Evolutionary conservation across 352 stramenopile species (phyloP).

Genomic region (Globisporangium cederbergense): DNA sequence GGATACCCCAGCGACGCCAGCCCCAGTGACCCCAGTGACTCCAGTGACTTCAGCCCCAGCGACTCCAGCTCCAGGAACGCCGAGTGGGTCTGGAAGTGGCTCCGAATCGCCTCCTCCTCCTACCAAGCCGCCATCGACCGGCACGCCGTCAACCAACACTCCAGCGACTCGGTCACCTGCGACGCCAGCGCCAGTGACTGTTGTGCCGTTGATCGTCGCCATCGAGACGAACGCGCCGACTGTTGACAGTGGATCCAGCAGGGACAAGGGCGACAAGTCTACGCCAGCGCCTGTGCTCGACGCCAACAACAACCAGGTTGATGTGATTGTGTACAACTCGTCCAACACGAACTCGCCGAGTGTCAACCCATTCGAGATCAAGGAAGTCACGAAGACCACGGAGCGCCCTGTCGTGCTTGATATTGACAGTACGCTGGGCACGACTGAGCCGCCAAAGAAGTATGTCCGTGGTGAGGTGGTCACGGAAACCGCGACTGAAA

Average conservation of each 20-base stretch:
- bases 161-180: slow-evolving; percentile 14
- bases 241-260: slow-evolving; percentile 12
- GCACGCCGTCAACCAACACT: neutral
- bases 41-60: slow-evolving; percentile 9
- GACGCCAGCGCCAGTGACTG: slow-evolving; percentile 26
- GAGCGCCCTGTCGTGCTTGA: slow-evolving; percentile 48
- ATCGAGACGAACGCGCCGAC: slow-evolving; percentile 36
- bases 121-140: slow-evolving; percentile 9
- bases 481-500: slow-evolving; percentile 2
- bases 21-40: slow-evolving; percentile 15
- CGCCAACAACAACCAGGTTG: slow-evolving; percentile 33
- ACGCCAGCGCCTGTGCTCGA: slow-evolving; percentile 24
- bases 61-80: neutral
- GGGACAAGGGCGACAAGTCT: slow-evolving; percentile 21
- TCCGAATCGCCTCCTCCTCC: slow-evolving; percentile 19
- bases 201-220: slow-evolving; percentile 23
- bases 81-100: neutral
- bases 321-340: slow-evolving; percentile 50
- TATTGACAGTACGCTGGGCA: slow-evolving; percentile 28
- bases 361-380: slow-evolving; percentile 55
- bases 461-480: slow-evolving; percentile 43
- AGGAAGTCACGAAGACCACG: slow-evolving; percentile 25
- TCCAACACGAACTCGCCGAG: slow-evolving; percentile 24
- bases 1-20: slow-evolving; percentile 17
- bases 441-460: slow-evolving; percentile 31